Evolutionary conservation across 345 rosid genomes (phyloP), one percentile per base, ranked within the genome.

Genomic region (Carallia pectinifolia): DNA sequence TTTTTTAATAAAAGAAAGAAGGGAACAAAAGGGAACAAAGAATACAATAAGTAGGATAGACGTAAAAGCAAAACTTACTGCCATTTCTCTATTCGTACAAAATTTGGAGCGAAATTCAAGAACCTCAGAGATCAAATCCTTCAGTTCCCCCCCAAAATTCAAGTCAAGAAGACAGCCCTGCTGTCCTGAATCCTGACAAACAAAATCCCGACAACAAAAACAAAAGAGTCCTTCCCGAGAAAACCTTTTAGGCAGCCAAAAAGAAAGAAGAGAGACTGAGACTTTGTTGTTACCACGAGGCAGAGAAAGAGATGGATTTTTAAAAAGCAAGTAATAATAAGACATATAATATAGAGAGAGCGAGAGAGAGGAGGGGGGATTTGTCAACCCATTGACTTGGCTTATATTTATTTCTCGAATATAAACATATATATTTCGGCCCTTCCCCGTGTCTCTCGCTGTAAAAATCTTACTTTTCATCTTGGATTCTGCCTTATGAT

Each of bases 21-120:
- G 7, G n/a, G n/a, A n/a, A n/a, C n/a, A n/a, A n/a, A n/a, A n/a
- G n/a, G n/a, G n/a, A n/a, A n/a, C n/a, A n/a, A n/a, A n/a, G n/a
- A n/a, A n/a, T n/a, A n/a, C n/a, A n/a, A n/a, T n/a, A n/a, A n/a
- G n/a, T n/a, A n/a, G n/a, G n/a, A n/a, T n/a, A n/a, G n/a, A n/a
- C 44, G 44, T 39, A 36, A 61, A 58, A 6, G 19, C 10, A 27
- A 5, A 67, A 82, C 96, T 86, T 74, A 90, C 96, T 23, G 89
- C 90, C 96, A 90, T 90, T 65, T 58, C 66, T 69, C 58, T 68
- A 70, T 61, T 44, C 27, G 34, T 37, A 39, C 79, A 74, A 67
- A 60, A 53, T 60, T 48, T 65, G 65, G 66, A 67, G 67, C 6
- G 56, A 61, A 64, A 64, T 15, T 29, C 70, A 64, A 58, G 53